Conservation (phyloP, 23 red algal species). For the Cyanidiococcus yangmingshanensis region DNA sequence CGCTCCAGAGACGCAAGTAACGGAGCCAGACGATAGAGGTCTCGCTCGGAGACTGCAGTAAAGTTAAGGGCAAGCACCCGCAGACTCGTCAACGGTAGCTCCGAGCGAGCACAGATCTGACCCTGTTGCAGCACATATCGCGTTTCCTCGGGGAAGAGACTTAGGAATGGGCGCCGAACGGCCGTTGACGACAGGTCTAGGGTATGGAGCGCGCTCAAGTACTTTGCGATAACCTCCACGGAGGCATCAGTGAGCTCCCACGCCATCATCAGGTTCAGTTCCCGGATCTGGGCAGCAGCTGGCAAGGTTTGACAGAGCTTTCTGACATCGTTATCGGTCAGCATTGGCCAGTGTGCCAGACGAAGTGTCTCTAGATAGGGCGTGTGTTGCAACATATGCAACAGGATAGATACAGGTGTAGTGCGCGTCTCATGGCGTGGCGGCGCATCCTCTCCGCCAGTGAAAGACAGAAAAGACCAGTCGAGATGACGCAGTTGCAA, state of each 20-base stretch:
- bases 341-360: neutral
- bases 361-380: neutral
- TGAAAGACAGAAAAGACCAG: neutral
- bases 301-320: neutral
- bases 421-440: neutral
- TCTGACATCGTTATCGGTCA: neutral
- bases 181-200: constrained; percentile 3
- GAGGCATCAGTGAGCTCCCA: constrained; percentile 7
- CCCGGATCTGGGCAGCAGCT: neutral
- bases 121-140: neutral
- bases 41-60: neutral
- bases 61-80: neutral
- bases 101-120: neutral
- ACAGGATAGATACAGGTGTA: neutral
- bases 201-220: neutral
- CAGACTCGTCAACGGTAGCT: neutral
- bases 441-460: neutral
- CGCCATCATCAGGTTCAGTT: constrained; percentile 19
- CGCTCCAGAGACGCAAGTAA: neutral
- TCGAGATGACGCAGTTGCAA: neutral
- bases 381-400: neutral
- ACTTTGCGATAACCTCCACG: neutral
- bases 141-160: constrained; percentile 2
- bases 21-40: neutral
- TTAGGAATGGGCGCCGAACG: constrained; percentile 3